These are phyloP conservation scores for Colletotrichum godetiae DNA, from an alignment of 2,329 filamentous ascomycete species.

Conservation along the genomic window DNA sequence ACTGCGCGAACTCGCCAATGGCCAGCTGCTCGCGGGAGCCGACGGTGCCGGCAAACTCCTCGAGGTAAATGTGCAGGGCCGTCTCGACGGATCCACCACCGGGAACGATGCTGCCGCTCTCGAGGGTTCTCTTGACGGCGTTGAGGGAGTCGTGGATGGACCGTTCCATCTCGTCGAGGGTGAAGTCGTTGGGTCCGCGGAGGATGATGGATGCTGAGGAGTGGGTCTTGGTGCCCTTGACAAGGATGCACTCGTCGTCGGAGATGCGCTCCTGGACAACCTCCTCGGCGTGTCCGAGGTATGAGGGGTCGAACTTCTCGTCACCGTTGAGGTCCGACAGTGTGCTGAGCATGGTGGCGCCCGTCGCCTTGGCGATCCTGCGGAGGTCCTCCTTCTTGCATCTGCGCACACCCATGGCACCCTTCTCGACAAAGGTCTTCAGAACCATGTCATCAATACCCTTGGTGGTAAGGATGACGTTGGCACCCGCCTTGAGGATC, in stretches of 20 bases:
- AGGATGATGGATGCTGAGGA: constrained; percentile 96
- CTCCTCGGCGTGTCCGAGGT: constrained; percentile 92
- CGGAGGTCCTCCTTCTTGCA: constrained; percentile 99
- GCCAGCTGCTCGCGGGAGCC: constrained; percentile 97
- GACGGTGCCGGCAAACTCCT: constrained; percentile 98
- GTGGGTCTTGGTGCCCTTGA: constrained; percentile 95
- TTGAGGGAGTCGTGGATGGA: constrained; percentile 97
- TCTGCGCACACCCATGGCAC: constrained; percentile 93
- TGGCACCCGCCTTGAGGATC: constrained; percentile 97
- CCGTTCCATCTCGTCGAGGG: constrained; percentile 98
- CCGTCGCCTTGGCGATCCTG: constrained; percentile 95
- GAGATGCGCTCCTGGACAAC: constrained; percentile 99
- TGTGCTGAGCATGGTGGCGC: constrained; percentile 91
- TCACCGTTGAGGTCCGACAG: constrained; percentile 97
- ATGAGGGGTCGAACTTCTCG: constrained; percentile 92
- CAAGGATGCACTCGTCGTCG: constrained; percentile 96
- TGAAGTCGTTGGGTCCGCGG: constrained; percentile 94
- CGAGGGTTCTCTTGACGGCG: constrained; percentile 95
- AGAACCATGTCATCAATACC: constrained; percentile 96
- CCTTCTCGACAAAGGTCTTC: constrained; percentile 94
- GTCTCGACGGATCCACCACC: constrained; percentile 98
- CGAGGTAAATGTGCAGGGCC: constrained; percentile 98
- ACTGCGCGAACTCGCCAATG: constrained; percentile 96
- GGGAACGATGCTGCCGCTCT: constrained; percentile 96
- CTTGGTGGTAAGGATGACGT: constrained; percentile 96